Percentiles rank a stretch among this genome's conserved stretches.
Conservation (phyloP, 768 basidiomycete genomes). For the Hortiboletus campestris region DNA sequence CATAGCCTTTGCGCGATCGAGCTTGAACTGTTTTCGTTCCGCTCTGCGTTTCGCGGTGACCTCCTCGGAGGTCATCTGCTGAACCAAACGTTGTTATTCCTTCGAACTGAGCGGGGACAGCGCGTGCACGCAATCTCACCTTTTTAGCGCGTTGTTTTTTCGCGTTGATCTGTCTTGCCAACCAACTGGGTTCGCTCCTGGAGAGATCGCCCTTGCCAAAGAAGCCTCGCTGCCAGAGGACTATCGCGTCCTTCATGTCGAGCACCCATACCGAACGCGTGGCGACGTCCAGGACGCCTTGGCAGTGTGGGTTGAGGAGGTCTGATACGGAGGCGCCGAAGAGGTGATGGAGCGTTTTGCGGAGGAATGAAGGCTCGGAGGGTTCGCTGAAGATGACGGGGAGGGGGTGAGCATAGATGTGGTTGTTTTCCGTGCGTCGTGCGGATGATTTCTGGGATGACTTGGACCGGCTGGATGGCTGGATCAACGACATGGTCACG, state of each 20-base stretch:
- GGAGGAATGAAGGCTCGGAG: slow-evolving; percentile 38
- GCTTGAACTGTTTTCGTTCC: slow-evolving; percentile 90
- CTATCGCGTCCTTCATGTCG: slow-evolving; percentile 55
- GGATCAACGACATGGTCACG: slow-evolving; percentile 47
- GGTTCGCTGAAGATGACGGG: slow-evolving; percentile 52
- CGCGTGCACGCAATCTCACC: slow-evolving; percentile 37
- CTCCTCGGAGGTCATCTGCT: slow-evolving; percentile 77
- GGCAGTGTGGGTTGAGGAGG: slow-evolving; percentile 68
- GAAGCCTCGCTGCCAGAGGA: slow-evolving; percentile 89
- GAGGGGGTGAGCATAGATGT: slow-evolving; percentile 69
- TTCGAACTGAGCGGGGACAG: background rate
- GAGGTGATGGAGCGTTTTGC: slow-evolving; percentile 48
- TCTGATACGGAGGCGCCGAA: slow-evolving; percentile 59
- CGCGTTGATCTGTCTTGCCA: slow-evolving; percentile 71
- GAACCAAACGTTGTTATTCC: too few relatives aligned
- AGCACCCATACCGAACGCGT: slow-evolving; percentile 91
- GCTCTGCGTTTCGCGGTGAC: slow-evolving; percentile 82
- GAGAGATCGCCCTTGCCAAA: slow-evolving; percentile 97
- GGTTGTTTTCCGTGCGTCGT: slow-evolving; percentile 60
- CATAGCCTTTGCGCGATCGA: slow-evolving; percentile 86
- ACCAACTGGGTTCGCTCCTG: slow-evolving; percentile 94
- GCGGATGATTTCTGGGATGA: slow-evolving; percentile 48
- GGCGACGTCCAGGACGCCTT: slow-evolving; percentile 70
- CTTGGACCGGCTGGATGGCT: slow-evolving; percentile 39
- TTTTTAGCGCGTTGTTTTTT: slow-evolving; percentile 50